Conservation (phyloP, 305 asterid species). For the Fraxinus greggii region DNA sequence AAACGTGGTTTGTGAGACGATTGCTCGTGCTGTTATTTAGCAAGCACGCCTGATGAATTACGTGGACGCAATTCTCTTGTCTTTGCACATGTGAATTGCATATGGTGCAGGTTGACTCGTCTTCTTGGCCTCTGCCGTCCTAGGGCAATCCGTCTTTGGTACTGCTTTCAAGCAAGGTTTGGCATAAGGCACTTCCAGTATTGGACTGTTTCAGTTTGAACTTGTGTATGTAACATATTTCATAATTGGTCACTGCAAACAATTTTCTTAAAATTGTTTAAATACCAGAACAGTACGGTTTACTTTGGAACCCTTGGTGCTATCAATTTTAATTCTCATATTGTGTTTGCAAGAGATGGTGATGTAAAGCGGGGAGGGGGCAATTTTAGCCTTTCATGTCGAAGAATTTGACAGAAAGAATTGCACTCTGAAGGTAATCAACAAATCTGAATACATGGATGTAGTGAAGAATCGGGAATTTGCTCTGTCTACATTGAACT, state of each 20-base stretch:
- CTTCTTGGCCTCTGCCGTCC: constrained; percentile 30
- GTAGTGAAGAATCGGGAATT: constrained; percentile 26
- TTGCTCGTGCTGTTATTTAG: constrained; percentile 51
- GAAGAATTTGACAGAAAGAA: constrained; percentile 49
- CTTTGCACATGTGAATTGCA: constrained; percentile 25
- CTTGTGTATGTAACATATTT: constrained; percentile 47
- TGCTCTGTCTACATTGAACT: constrained; percentile 27
- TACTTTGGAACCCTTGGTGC: constrained; percentile 26
- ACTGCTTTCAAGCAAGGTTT: constrained; percentile 54
- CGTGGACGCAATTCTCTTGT: constrained; percentile 28
- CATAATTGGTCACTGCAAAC: constrained; percentile 44
- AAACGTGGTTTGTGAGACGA: constrained; percentile 41
- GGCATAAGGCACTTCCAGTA: constrained; percentile 44
- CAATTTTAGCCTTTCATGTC: constrained; percentile 52
- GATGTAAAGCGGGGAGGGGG: constrained; percentile 56
- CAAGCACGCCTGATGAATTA: constrained; percentile 49
- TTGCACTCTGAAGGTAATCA: constrained; percentile 51
- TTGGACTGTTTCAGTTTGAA: constrained; percentile 36
- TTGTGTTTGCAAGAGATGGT: constrained; percentile 72
- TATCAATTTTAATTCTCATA: constrained; percentile 41
- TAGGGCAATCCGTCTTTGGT: constrained; percentile 26
- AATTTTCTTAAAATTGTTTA: constrained; percentile 34
- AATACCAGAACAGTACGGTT: constrained; percentile 36
- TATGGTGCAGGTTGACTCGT: constrained; percentile 40
- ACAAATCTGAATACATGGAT: constrained; percentile 35